Conservation (phyloP, 768 basidiomycete genomes). For the Boletus fagicola region DNA sequence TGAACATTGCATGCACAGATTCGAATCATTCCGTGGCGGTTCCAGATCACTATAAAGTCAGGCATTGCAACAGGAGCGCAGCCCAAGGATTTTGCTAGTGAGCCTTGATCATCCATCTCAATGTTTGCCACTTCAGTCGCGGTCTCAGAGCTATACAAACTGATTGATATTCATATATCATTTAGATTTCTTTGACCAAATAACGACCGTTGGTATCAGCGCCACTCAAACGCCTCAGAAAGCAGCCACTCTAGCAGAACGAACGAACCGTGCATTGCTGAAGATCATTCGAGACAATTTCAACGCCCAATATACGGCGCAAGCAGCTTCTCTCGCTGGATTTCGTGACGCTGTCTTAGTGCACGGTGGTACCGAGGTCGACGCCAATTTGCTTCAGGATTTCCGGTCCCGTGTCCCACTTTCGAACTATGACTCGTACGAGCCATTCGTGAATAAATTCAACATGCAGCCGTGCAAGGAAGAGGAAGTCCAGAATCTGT, state of each 20-base stretch:
- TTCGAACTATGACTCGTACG: slow-evolving; percentile 14
- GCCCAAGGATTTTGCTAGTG: neutral
- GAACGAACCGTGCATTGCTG: neutral
- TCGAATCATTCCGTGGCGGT: too few relatives aligned
- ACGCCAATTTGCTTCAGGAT: slow-evolving; percentile 5
- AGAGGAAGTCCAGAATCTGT: slow-evolving; percentile 15
- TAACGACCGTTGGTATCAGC: neutral
- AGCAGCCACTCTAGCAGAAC: neutral
- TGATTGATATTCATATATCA: neutral
- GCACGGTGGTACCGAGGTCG: neutral
- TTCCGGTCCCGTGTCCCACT: slow-evolving; percentile 11
- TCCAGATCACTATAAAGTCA: neutral
- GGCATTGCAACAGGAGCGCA: neutral
- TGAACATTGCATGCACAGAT: neutral
- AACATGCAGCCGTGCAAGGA: slow-evolving; percentile 18
- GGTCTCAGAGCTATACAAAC: too few relatives aligned
- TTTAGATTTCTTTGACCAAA: neutral
- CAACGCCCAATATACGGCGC: slow-evolving; percentile 5
- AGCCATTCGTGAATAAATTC: slow-evolving; percentile 17
- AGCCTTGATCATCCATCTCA: neutral
- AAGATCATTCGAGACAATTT: slow-evolving; percentile 11
- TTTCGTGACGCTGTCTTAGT: slow-evolving; percentile 11
- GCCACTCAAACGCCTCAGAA: neutral
- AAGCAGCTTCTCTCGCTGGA: neutral
- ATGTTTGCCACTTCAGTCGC: neutral